Percentiles rank a stretch among this genome's conserved stretches.
These are phyloP conservation scores for Vitis vinifera DNA, from an alignment of 164 flowering plant genomes.

Conservation along the genomic window DNA sequence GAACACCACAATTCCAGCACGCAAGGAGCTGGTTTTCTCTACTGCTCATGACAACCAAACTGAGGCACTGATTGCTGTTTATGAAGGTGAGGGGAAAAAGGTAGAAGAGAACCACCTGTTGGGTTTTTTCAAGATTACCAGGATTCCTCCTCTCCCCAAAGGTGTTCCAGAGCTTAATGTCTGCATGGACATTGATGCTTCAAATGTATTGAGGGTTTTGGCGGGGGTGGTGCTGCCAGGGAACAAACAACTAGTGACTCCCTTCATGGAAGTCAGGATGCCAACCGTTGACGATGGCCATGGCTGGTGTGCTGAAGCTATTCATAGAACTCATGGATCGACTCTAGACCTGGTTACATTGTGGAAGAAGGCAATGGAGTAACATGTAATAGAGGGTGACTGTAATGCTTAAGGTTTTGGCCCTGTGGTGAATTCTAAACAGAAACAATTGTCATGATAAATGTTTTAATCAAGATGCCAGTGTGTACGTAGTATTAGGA, in stretches of 20 bases:
- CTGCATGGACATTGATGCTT: conserved; percentile 91
- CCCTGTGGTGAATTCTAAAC: too few relatives aligned
- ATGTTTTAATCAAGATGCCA: too few relatives aligned
- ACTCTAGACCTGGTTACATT: conserved; percentile 50
- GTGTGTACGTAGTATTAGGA: too few relatives aligned
- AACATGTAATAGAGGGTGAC: too few relatives aligned
- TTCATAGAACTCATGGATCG: conserved; percentile 54
- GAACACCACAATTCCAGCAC: conserved; percentile 74
- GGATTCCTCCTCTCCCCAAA: conserved; percentile 78
- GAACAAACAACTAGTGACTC: conserved; percentile 36
- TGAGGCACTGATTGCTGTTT: conserved; percentile 67
- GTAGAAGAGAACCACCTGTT: conserved; percentile 67
- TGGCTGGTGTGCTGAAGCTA: conserved; percentile 91
- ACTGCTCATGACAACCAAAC: conserved; percentile 77
- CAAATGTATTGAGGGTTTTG: conserved; percentile 66
- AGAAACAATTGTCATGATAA: too few relatives aligned
- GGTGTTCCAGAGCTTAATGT: conserved; percentile 76
- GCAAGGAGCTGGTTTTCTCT: conserved; percentile 69
- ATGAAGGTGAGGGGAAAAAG: conserved; percentile 73
- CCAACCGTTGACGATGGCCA: conserved; percentile 94
- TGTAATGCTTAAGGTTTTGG: too few relatives aligned
- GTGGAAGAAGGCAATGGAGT: conserved; percentile 34
- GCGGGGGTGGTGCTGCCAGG: conserved; percentile 68
- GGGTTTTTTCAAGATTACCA: conserved; percentile 76
- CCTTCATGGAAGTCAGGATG: conserved; percentile 81